Base-by-base conservation (phyloP, 495 filamentous ascomycete genomes). In the Ramalina intermedia region DNA sequence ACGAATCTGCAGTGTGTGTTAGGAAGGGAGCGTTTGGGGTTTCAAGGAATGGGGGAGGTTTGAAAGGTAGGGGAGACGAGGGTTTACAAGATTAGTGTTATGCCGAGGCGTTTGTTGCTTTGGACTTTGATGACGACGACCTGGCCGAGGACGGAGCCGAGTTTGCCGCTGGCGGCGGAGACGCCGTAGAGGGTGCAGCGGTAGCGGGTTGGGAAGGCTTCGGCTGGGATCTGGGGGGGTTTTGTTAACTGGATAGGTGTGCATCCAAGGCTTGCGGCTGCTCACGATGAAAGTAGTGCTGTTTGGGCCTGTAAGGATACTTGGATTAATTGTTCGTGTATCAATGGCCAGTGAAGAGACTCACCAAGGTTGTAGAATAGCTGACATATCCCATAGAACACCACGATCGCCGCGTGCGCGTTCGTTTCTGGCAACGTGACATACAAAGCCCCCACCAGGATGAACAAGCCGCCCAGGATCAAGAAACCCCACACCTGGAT, bases 311-410 rank as follows among this genome's bases (percentile, higher is more conserved):
- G 24, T 2, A 20, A 20, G 20, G 1, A 6, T 27, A 17, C 4
- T 39, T 17, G 23, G 6, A 21, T 24, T 16, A 4, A 33, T 29
- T 12, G 8, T n/a, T 9, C 12, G 21, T 36, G 21, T 14, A 4
- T 6, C 18, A 4, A 9, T 9, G 0, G 18, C 8, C 26, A 23
- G n/a, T 37, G 36, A 13, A 12, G n/a, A 5, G 23, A 46, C 48
- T 52, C 29, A 61, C 79, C 79, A 23, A 81, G 69, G 52, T 82
- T 81, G 63, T 82, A 84, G n/a, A 81, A 52, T 0, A 78, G 56
- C 57, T 84, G 74, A 17, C 71, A 73, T 18, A 83, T 39, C 20
- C 76, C 68, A 50, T 80, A 82, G 2, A 85, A 55, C 0, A 66
- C 61, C 7, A 83, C 70, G 9, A 70, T 71, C 4, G 68, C 58